Base-by-base conservation (phyloP, 148 eudicot genomes). In the Simmondsia chinensis region DNA sequence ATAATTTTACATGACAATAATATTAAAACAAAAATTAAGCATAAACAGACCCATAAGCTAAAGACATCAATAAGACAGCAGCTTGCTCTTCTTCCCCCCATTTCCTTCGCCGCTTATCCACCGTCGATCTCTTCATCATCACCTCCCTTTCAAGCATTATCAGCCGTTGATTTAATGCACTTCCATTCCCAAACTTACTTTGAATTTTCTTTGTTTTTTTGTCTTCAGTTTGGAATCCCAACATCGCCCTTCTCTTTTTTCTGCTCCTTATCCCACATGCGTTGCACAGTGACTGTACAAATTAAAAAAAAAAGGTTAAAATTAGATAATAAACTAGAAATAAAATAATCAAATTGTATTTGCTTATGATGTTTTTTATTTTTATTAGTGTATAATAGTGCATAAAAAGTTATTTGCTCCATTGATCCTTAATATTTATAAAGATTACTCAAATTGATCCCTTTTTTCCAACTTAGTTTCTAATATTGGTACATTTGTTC, bases 231-330 rank as follows among this genome's bases (percentile, higher is more conserved):
- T 82, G 78, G 3, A 79, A 26, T 19, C 82, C 85, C 68, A 86
- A 47, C 2, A 79, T 61, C 21, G 87, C 88, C 48, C 95, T 74
- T 59, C 87, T 74, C 70, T 61, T 82, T 46, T 91, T 91, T 55
- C 97, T 71, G 65, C 88, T 85, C 64, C 94, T 74, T 46, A 91
- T 91, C 59, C 97, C 97, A 73, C 95, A 91, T 21, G 95, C 97
- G 64, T 91, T 91, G 64, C 97, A 91, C 55, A 91, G 66, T 28
- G 95, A 82, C 94, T 91, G 79, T 48, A 52, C 12, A 40, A 23
- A 17, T 22, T 15, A 34, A 0, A 8, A 32, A 29, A 35, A 37
- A 33, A 26, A 47, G 12, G 44, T 43, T 40, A 45, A 43, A 48
- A 44, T 69, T 55, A 64, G 43, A 52, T 36, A 57, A 51, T 24